Percentiles rank a stretch among this genome's conserved stretches.
phyloP scores from a whole-genome alignment of 2,329 filamentous ascomycete species.

The Beauveria sp. region DNA sequence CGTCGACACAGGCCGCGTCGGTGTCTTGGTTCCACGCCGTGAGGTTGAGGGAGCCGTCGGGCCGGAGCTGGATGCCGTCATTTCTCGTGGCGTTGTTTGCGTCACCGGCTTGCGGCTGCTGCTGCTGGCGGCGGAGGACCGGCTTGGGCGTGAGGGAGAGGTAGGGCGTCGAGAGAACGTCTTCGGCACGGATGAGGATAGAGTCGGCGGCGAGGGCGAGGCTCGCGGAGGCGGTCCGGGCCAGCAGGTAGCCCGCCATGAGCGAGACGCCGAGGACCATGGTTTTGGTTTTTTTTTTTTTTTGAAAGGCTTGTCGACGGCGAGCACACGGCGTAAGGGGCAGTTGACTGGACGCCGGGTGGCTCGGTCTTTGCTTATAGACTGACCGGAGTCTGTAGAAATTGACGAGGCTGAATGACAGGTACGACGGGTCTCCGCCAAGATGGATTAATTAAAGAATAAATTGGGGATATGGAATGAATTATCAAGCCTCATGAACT shows the following conservation, averaged over 20 bases:
- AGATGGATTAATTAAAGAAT: neutral
- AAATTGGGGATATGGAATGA: neutral
- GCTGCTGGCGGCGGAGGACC: neutral
- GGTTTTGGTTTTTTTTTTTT: neutral
- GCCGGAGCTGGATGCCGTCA: conserved; percentile 27
- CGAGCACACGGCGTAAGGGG: neutral
- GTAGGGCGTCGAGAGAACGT: conserved; percentile 8
- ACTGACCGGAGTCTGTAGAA: neutral
- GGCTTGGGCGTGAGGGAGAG: neutral
- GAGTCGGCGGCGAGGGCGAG: neutral
- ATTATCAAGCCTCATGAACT: neutral
- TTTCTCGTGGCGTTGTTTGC: neutral
- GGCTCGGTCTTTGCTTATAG: too few relatives aligned
- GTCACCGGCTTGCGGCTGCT: neutral
- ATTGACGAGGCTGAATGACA: too few relatives aligned
- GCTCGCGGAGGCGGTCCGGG: neutral
- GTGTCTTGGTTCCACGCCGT: conserved; percentile 50
- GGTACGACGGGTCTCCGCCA: too few relatives aligned
- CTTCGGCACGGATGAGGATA: neutral
- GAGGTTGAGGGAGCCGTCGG: conserved; percentile 42
- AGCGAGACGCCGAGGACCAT: neutral
- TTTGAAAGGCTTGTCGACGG: neutral
- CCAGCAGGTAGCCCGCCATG: neutral
- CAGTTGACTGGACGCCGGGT: too few relatives aligned
- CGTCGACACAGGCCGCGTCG: conserved; percentile 48